Conservation (phyloP, 768 basidiomycete species). For the Neoboletus magnificus region DNA sequence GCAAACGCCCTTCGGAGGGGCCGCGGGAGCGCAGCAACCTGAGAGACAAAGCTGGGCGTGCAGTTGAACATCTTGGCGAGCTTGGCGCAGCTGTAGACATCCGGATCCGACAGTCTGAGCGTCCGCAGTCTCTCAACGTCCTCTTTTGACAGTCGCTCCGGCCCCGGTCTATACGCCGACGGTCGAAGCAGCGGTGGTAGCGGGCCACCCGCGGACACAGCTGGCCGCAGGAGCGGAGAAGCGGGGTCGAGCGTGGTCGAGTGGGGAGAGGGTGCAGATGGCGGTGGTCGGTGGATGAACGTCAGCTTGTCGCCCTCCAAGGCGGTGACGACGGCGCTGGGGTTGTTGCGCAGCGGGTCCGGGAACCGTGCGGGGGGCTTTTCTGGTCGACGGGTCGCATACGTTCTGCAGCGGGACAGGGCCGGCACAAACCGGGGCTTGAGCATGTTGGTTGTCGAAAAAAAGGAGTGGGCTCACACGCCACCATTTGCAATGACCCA, state of each 20-base stretch:
- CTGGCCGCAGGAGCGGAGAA: slow-evolving; percentile 63
- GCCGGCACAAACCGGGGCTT: slow-evolving; percentile 13
- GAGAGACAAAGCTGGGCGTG: slow-evolving; percentile 62
- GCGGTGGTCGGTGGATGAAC: slow-evolving; percentile 84
- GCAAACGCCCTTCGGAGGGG: slow-evolving; percentile 43
- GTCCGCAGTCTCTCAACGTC: slow-evolving; percentile 53
- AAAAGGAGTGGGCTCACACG: background rate
- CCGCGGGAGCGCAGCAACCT: slow-evolving; percentile 60
- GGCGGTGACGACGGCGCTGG: slow-evolving; percentile 48
- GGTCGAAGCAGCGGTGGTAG: slow-evolving; percentile 51
- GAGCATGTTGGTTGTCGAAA: slow-evolving; percentile 13
- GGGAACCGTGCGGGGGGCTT: slow-evolving; percentile 51
- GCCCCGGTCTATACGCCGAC: slow-evolving; percentile 31
- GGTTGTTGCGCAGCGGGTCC: slow-evolving; percentile 55
- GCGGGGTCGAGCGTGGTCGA: slow-evolving; percentile 67
- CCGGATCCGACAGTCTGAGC: slow-evolving; percentile 57
- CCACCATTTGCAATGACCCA: background rate
- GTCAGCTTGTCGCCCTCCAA: slow-evolving; percentile 58
- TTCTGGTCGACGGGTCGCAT: slow-evolving; percentile 40
- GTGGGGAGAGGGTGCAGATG: slow-evolving; percentile 67
- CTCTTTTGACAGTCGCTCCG: slow-evolving; percentile 47
- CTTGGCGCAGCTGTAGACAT: slow-evolving; percentile 54
- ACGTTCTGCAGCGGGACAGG: slow-evolving; percentile 29
- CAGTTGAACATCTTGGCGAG: slow-evolving; percentile 79
- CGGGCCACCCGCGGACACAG: slow-evolving; percentile 26